Conservation (phyloP, 116 monocot species). For the Trichopus zeylanicus region DNA sequence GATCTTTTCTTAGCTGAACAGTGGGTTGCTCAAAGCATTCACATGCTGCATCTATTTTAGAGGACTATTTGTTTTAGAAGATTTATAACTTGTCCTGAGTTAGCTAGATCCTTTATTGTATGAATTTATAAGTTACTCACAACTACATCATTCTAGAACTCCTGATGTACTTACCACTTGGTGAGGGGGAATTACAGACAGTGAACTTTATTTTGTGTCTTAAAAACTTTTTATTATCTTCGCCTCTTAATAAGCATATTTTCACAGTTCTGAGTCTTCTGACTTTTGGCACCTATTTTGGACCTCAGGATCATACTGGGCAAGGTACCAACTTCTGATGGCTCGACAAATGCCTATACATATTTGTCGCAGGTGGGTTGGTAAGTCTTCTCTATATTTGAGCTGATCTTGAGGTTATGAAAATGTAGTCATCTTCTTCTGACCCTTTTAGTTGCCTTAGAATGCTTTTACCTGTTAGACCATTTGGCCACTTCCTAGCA, state of each 20-base stretch:
- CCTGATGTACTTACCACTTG: no score
- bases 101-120: no score
- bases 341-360: conserved; percentile 83
- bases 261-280: conserved; percentile 27
- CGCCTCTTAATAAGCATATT: conserved; percentile 5
- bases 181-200: no score
- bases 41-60: no score
- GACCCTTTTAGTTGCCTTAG: not conserved
- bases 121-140: no score
- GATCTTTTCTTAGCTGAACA: no score
- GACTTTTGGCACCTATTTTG: conserved; percentile 55
- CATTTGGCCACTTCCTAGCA: no score
- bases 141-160: no score
- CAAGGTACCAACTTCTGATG: conserved; percentile 83
- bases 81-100: no score
- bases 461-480: no score
- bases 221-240: conserved; percentile 10
- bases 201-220: conserved; percentile 1
- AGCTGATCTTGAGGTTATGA: not conserved
- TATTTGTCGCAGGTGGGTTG: conserved; percentile 82
- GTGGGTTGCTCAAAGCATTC: no score
- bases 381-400: conserved; percentile 31
- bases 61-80: no score
- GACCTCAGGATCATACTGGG: conserved; percentile 95
- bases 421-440: not conserved